Evolutionary conservation across 805 yeast species (phyloP), one percentile per base, ranked within the genome.

Genomic region (Teunomyces cretensis): DNA sequence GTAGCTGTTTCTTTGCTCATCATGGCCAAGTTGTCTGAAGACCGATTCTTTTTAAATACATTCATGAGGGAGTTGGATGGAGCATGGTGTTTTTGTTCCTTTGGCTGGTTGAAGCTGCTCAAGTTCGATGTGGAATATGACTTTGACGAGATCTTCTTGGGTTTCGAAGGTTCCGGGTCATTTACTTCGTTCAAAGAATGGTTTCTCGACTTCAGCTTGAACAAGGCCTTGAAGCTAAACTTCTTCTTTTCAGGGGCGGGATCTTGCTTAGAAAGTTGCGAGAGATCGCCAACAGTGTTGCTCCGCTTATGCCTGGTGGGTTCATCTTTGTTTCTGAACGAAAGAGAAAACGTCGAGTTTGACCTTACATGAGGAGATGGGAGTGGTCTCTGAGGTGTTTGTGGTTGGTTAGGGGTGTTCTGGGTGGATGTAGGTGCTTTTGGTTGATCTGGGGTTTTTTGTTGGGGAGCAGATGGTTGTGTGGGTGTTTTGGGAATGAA

Each of bases 151-250:
- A 61, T 15, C 41, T 57, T 57, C 15, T 39, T 36, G 1, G 51
- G 37, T 14, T 42, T 33, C 9, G 22, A 19, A 19, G 36, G 17
- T 8, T 19, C 41, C 9, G 41, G 33, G 2, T 19, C 22, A 3
- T 19, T 19, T 3, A 19, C 22, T 19, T 50, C 54, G 39, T 48
- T 53, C 28, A 57, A 49, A 6, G 63, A 52, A 42, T 64, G 70
- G 43, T 45, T 54, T 45, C 64, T 68, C 2, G 71, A 62, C 47
- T 62, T 69, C 48, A 62, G 61, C 47, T 65, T 69, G 56, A 72
- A 71, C 22, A 72, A 56, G 1, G 68, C 59, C 39, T 61, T 64
- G 56, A 72, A 67, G 35, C 73, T 66, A 47, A 72, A 72, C 46
- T 63, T 64, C 42, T 68, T 65, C 54, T 58, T 56, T 33, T 56